phyloP scores from a whole-genome alignment of 1,284 basidiomycete species.

The Papiliotrema laurentii region DNA sequence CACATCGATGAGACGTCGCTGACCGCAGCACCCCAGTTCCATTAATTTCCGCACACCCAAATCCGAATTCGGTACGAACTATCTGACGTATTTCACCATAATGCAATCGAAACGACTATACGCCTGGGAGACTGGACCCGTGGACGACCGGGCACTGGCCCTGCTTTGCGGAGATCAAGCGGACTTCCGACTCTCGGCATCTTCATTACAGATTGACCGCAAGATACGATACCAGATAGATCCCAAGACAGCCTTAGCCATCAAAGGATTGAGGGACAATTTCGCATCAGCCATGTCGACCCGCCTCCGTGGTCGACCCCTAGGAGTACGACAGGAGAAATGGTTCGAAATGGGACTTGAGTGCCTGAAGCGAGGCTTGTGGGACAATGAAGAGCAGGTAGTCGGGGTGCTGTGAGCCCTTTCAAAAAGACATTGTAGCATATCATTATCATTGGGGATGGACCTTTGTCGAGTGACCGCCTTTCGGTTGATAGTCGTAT shows the following conservation, averaged over 20 bases:
- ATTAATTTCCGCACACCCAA: slow-evolving; percentile 70
- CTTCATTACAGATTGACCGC: slow-evolving; percentile 73
- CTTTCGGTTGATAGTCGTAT: slow-evolving; percentile 14
- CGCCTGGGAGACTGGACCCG: slow-evolving; percentile 92
- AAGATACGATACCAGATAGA: slow-evolving; percentile 71
- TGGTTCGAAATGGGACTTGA: slow-evolving; percentile 70
- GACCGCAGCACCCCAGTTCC: slow-evolving; percentile 79
- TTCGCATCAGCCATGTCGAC: slow-evolving; percentile 61
- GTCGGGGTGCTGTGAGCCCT: slow-evolving; percentile 16
- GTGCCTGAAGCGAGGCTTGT: slow-evolving; percentile 33
- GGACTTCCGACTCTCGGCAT: slow-evolving; percentile 79
- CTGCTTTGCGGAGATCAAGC: slow-evolving; percentile 80
- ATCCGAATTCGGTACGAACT: slow-evolving; percentile 67
- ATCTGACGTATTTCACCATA: slow-evolving; percentile 82
- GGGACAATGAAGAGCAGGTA: slow-evolving; percentile 14
- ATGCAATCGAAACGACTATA: slow-evolving; percentile 65
- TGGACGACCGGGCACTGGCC: slow-evolving; percentile 76
- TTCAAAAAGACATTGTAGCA: not conserved
- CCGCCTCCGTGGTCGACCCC: slow-evolving; percentile 56
- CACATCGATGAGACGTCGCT: not conserved
- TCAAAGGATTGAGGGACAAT: slow-evolving; percentile 72
- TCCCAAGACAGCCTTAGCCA: slow-evolving; percentile 69
- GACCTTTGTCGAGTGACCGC: not conserved
- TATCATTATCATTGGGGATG: not conserved
- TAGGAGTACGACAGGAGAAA: slow-evolving; percentile 57